Evolutionary conservation across 1,139 yeast genomes (phyloP).

Genomic region (Suhomyces kunorum): DNA sequence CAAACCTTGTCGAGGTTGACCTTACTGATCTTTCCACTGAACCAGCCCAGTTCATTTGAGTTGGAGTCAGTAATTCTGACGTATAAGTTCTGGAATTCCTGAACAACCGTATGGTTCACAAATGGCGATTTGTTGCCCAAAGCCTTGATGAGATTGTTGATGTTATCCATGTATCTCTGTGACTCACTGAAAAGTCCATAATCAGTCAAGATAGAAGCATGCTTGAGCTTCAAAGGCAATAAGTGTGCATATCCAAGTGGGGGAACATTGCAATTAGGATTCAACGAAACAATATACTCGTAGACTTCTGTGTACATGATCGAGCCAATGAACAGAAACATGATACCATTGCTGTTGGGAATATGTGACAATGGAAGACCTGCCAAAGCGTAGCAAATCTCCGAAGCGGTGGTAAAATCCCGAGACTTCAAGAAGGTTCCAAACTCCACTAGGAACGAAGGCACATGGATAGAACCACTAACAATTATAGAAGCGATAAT

Average conservation of each 20-base stretch:
- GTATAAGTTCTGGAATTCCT: slow-evolving; percentile 42
- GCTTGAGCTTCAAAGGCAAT: slow-evolving; percentile 56
- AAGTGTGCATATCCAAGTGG: slow-evolving; percentile 53
- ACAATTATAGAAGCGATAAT: slow-evolving; percentile 47
- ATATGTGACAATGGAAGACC: slow-evolving; percentile 44
- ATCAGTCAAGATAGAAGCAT: slow-evolving; percentile 67
- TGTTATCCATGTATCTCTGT: slow-evolving; percentile 58
- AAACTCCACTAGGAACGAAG: slow-evolving; percentile 52
- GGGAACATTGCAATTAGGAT: slow-evolving; percentile 27
- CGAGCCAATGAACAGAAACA: slow-evolving; percentile 31
- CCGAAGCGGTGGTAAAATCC: slow-evolving; percentile 42
- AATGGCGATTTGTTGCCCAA: slow-evolving; percentile 40
- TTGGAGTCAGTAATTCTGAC: slow-evolving; percentile 49
- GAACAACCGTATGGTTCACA: slow-evolving; percentile 36
- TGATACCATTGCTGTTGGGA: slow-evolving; percentile 23
- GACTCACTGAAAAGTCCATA: slow-evolving; percentile 58
- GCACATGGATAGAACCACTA: slow-evolving; percentile 38
- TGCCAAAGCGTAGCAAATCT: slow-evolving; percentile 50
- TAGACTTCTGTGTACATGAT: slow-evolving; percentile 68
- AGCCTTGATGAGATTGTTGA: slow-evolving; percentile 46
- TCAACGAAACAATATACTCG: slow-evolving; percentile 51
- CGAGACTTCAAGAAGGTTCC: slow-evolving; percentile 47
- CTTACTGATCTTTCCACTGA: slow-evolving; percentile 61
- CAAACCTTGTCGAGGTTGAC: slow-evolving; percentile 84
- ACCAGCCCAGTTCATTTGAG: slow-evolving; percentile 54